Conservation (phyloP, 1,284 basidiomycete genomes). For the Papiliotrema flavescens region DNA sequence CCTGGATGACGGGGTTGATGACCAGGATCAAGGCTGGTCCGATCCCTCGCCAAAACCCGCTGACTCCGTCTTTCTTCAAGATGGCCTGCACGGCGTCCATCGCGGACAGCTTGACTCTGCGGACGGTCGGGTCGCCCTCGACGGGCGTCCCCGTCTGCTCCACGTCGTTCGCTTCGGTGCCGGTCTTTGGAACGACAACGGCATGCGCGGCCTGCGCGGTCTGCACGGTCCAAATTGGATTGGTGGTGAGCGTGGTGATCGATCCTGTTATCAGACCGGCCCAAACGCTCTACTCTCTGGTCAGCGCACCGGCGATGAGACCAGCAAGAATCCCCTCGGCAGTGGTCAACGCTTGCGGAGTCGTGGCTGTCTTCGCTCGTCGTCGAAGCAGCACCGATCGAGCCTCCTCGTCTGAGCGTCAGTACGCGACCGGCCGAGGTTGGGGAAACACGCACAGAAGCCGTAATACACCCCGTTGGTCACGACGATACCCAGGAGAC, state of each 20-base stretch:
- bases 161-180: background rate
- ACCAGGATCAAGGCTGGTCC: slow-evolving; percentile 91
- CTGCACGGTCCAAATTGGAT: slow-evolving; percentile 95
- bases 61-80: slow-evolving; percentile 68
- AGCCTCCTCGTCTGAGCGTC: slow-evolving; percentile 51
- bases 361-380: slow-evolving; percentile 50
- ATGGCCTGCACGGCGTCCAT: slow-evolving; percentile 69
- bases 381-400: slow-evolving; percentile 50
- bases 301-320: slow-evolving; percentile 67
- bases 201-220: slow-evolving; percentile 77
- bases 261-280: slow-evolving; percentile 59
- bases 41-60: slow-evolving; percentile 91
- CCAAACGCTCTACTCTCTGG: background rate
- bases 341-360: slow-evolving; percentile 67
- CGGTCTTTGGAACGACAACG: slow-evolving; percentile 14
- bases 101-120: slow-evolving; percentile 58
- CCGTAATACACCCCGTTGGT: slow-evolving; percentile 69
- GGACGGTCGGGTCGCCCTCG: background rate
- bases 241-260: slow-evolving; percentile 83
- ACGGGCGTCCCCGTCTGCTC: background rate
- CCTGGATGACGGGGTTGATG: slow-evolving; percentile 85
- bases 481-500: slow-evolving; percentile 83
- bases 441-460: slow-evolving; percentile 30
- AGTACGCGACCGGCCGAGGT: background rate
- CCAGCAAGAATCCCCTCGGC: slow-evolving; percentile 87